Evolutionary conservation across 1,284 basidiomycete genomes (phyloP).

Genomic region (Bjerkandera adusta): DNA sequence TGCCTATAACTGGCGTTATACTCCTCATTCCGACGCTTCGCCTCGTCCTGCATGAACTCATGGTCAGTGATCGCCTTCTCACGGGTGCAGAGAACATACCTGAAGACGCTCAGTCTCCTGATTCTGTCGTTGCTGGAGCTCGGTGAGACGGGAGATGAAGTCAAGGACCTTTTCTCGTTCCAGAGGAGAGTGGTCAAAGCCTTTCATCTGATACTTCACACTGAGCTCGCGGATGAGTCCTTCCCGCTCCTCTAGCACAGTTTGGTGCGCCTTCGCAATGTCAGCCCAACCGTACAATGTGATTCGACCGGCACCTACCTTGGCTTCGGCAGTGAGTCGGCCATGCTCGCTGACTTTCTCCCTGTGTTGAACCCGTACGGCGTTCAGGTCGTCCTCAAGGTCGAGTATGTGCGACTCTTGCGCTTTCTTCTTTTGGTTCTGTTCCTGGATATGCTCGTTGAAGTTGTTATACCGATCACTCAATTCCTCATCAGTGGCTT

Average conservation of each 20-base stretch:
- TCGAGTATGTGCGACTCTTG: constrained; percentile 56
- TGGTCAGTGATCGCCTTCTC: constrained; percentile 3
- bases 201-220: constrained; percentile 68
- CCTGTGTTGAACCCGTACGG: constrained; percentile 53
- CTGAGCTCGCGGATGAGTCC: constrained; percentile 70
- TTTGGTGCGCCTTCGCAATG: constrained; percentile 63
- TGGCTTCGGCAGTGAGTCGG: constrained; percentile 60
- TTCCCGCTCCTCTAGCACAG: constrained; percentile 75
- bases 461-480: constrained; percentile 69
- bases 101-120: constrained; percentile 59
- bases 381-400: constrained; percentile 58
- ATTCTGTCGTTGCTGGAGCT: constrained; percentile 56
- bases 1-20: constrained; percentile 53
- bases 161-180: constrained; percentile 66
- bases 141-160: constrained; percentile 62
- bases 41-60: constrained; percentile 40
- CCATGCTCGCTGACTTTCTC: constrained; percentile 60
- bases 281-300: constrained; percentile 6
- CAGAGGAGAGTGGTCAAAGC: constrained; percentile 67
- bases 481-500: constrained; percentile 82
- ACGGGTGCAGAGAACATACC: constrained; percentile 34
- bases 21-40: constrained; percentile 51
- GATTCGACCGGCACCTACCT: constrained; percentile 38
- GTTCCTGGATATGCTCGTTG: constrained; percentile 58
- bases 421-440: constrained; percentile 47